Percentiles rank a stretch among this genome's conserved stretches.
phyloP scores from a whole-genome alignment of 257 asterid species.

The Penstemon newberryi region DNA sequence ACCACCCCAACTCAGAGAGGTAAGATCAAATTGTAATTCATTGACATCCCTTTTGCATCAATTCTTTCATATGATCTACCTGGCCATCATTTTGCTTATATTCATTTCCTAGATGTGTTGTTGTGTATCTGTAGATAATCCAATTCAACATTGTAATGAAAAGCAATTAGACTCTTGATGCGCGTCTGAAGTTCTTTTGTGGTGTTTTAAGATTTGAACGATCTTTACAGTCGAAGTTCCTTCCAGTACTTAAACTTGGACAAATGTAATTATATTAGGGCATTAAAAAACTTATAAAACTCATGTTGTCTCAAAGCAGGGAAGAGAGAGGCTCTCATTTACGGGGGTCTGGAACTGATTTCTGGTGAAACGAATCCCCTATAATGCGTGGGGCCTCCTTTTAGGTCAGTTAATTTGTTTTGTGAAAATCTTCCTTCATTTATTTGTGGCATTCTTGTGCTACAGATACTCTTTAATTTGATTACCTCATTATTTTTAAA shows the following conservation, averaged over 20 bases:
- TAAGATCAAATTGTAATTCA: constrained; percentile 26
- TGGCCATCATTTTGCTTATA: background rate
- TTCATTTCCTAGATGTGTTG: constrained; percentile 28
- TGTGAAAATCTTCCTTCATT: constrained; percentile 50
- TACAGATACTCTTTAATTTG: constrained; percentile 50
- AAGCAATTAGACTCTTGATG: constrained; percentile 40
- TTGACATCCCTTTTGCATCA: background rate
- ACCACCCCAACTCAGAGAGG: constrained; percentile 54
- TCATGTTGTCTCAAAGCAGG: constrained; percentile 93
- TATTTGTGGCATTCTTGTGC: constrained; percentile 69
- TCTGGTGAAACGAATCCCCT: constrained; percentile 91
- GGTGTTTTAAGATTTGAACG: constrained; percentile 44
- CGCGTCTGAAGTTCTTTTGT: constrained; percentile 37
- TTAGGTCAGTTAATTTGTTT: constrained; percentile 87
- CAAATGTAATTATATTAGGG: constrained; percentile 46
- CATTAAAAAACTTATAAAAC: constrained; percentile 64
- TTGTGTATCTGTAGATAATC: constrained; percentile 30
- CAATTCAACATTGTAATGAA: constrained; percentile 30
- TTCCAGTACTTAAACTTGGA: constrained; percentile 69
- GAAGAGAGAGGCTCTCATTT: constrained; percentile 88
- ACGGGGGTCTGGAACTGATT: constrained; percentile 95
- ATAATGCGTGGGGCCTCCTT: constrained; percentile 72
- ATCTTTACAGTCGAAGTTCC: constrained; percentile 54
- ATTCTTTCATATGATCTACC: constrained; percentile 17
- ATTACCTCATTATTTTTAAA: constrained; percentile 35